Evolutionary conservation across 257 asterid genomes (phyloP).

Genomic region (Solanum chaucha): DNA sequence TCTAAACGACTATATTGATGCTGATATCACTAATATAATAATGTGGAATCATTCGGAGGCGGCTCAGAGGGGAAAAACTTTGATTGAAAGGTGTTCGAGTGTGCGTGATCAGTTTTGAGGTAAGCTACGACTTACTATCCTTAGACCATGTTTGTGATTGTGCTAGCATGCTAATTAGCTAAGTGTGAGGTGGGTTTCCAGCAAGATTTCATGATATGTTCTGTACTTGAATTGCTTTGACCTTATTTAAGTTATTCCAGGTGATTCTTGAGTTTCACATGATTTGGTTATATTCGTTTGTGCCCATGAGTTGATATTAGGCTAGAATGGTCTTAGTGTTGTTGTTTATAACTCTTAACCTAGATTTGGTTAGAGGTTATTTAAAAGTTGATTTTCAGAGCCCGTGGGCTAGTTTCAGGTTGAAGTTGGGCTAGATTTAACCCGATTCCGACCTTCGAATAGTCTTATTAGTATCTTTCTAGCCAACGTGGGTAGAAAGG

Average conservation of each 20-base stretch:
- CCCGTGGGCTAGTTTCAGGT: neutral
- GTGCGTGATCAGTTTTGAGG: neutral
- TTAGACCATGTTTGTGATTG: neutral
- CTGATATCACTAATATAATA: neutral
- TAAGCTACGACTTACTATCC: neutral
- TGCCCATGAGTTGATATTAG: neutral
- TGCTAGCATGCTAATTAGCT: neutral
- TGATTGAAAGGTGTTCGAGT: too few species aligned
- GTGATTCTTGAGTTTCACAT: neutral
- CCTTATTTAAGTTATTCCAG: neutral
- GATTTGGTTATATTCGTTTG: neutral
- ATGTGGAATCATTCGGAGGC: neutral
- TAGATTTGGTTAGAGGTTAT: neutral
- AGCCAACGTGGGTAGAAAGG: too few species aligned
- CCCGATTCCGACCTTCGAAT: neutral
- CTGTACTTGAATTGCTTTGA: neutral
- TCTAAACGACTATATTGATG: neutral
- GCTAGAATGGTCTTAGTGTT: neutral
- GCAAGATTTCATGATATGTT: neutral
- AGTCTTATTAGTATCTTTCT: neutral
- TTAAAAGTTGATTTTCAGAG: too few species aligned
- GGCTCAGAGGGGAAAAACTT: neutral
- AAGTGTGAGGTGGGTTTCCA: neutral
- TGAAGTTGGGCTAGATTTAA: neutral
- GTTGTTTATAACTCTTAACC: neutral